These are phyloP conservation scores for Cryptococcus sp. DNA, from an alignment of 1,284 basidiomycete species.

Conservation along the genomic window DNA sequence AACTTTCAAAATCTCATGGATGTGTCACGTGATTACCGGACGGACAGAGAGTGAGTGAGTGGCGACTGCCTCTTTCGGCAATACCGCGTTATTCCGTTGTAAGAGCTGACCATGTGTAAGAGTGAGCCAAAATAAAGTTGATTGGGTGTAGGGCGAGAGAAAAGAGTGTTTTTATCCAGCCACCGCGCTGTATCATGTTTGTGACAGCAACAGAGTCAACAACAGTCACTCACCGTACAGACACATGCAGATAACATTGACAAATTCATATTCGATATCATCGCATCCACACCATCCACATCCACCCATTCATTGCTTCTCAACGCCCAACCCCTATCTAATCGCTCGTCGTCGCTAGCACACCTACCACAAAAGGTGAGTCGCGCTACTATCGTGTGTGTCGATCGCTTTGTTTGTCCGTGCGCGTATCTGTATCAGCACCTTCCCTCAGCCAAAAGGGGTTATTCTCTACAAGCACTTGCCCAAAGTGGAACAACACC, in stretches of 20 bases:
- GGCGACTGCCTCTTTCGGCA: conserved; percentile 2
- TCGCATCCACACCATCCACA: background rate
- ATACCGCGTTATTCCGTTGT: background rate
- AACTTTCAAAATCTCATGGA: background rate
- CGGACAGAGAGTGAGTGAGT: background rate
- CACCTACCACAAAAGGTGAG: background rate
- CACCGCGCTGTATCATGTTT: background rate
- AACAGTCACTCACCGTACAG: background rate
- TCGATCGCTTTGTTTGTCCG: too few relatives aligned
- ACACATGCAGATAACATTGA: too few relatives aligned
- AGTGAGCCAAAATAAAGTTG: too few relatives aligned
- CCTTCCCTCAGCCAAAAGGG: too few relatives aligned
- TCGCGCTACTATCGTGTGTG: too few relatives aligned
- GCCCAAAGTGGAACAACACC: too few relatives aligned
- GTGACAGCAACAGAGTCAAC: background rate
- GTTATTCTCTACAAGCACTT: too few relatives aligned
- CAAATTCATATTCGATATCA: too few relatives aligned
- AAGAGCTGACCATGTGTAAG: background rate
- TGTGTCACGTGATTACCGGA: background rate
- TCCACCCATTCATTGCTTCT: background rate
- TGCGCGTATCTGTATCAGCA: too few relatives aligned
- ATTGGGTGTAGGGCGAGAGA: too few relatives aligned
- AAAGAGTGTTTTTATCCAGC: background rate
- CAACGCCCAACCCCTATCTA: background rate
- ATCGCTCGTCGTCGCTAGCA: background rate